Conservation (phyloP, 371 early-diverging fungal genomes). For the Synchytrium microbalum region DNA sequence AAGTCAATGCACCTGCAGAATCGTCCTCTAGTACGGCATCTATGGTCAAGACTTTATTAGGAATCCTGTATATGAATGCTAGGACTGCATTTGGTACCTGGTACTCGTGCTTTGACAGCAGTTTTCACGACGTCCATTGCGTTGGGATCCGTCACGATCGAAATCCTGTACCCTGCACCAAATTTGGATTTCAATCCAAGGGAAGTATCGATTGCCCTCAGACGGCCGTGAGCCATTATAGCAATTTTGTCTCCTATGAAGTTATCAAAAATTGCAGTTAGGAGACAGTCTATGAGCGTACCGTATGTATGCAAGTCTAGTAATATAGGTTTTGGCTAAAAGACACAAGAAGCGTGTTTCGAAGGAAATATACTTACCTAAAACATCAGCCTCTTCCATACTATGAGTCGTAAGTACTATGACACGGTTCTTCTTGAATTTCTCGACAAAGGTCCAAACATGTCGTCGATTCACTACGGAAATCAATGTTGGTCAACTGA, state of each 20-base stretch:
- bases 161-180: conserved; percentile 53
- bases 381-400: conserved; percentile 69
- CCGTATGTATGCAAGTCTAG: conserved; percentile 15
- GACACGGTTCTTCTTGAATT: conserved; percentile 57
- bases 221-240: conserved; percentile 60
- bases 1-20: conserved; percentile 54
- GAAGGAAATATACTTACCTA: conserved; percentile 45
- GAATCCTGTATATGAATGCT: no score
- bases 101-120: conserved; percentile 27
- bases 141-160: conserved; percentile 24
- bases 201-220: conserved; percentile 55
- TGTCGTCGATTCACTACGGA: conserved; percentile 63
- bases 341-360: conserved; percentile 1
- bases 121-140: conserved; percentile 34
- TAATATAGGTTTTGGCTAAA: not conserved
- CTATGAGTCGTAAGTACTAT: conserved; percentile 65
- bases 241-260: conserved; percentile 59
- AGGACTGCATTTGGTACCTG: no score
- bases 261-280: no score
- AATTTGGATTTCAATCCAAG: conserved; percentile 58
- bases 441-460: conserved; percentile 64
- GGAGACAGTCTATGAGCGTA: no score
- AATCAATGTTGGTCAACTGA: conserved; percentile 30
- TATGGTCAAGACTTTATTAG: no score
- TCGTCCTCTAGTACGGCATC: conserved; percentile 52